Base-by-base conservation (phyloP, 1,284 basidiomycete genomes). In the Cryptococcus sp. region DNA sequence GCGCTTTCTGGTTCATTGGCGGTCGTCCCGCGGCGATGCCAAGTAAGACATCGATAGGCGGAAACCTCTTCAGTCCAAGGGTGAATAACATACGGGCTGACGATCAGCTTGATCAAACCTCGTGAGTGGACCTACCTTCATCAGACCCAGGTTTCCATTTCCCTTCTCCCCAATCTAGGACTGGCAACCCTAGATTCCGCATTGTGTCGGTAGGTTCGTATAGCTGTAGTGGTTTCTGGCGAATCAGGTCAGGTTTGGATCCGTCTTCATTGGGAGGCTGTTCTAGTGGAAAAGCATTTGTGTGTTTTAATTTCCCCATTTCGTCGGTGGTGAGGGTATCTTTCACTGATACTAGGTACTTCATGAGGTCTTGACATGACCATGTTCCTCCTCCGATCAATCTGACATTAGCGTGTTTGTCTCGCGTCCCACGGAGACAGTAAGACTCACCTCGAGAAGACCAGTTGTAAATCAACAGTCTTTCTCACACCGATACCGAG, bases 391-490 rank as follows among this genome's bases (percentile, higher is more conserved):
- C 71, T 10, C 73, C 73, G 19, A 76, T 60, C 14, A 76, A 57
- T 63, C 89, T 90, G 10, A 51, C n/a, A 49, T 62, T 21, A 54
- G 48, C 37, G 7, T 23, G 16, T 34, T 34, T 34, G 32, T 16
- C n/a, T n/a, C n/a, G n/a, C n/a, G n/a, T n/a, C n/a, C n/a, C n/a
- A n/a, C n/a, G n/a, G n/a, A 50, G 34, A n/a, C 41, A 19, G 24
- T 0, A 25, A 39, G 22, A 62, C 78, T 53, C 54, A 88, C 85
- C 88, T 79, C 54, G 85, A 82, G 65, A 92, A 93, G n/a, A 92
- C 79, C 3, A 92, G 78, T 67, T 93, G 89, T 1, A 94, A 78
- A 52, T 94, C 89, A 11, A 98, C 91, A 61, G 97, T 93, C 63
- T 86, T 88, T 21, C 91, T 82, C 10, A 98, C 90, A 9, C 91